Evolutionary conservation across 495 filamentous ascomycete genomes (phyloP).

Genomic region (Xylaria palmicola): DNA sequence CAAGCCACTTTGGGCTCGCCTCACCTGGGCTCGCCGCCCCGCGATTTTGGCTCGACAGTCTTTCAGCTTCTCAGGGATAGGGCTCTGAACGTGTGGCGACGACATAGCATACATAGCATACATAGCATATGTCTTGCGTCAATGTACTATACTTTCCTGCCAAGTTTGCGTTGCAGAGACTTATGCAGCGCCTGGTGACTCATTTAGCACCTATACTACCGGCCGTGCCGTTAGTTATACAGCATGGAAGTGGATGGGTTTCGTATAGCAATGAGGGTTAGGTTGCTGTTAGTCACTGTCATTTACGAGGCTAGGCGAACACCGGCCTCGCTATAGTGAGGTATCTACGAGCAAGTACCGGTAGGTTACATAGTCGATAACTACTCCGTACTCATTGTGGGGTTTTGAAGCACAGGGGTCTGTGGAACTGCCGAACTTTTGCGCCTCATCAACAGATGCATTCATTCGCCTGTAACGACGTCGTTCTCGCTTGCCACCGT

Average conservation of each 20-base stretch:
- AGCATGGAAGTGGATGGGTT: neutral
- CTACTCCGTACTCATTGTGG: neutral
- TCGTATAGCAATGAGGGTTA: neutral
- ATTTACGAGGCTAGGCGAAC: neutral
- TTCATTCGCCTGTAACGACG: neutral
- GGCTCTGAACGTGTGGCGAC: neutral
- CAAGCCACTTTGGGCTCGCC: conserved; percentile 9
- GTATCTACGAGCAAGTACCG: no score
- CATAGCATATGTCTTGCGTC: neutral
- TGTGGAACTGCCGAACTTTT: conserved; percentile 6
- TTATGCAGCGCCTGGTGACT: neutral
- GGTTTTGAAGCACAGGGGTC: neutral
- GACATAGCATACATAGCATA: neutral
- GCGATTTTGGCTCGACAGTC: neutral
- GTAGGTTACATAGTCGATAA: neutral
- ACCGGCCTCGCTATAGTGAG: neutral
- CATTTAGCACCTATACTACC: neutral
- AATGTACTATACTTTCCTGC: neutral
- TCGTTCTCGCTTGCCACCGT: neutral
- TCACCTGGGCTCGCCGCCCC: conserved; percentile 4
- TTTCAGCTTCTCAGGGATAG: conserved; percentile 15
- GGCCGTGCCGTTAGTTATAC: neutral
- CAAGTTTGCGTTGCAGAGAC: neutral
- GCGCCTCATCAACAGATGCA: neutral
- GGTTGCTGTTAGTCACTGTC: no score